Evolutionary conservation across 148 eudicot species (phyloP).

Genomic region (Oxyria digyna): DNA sequence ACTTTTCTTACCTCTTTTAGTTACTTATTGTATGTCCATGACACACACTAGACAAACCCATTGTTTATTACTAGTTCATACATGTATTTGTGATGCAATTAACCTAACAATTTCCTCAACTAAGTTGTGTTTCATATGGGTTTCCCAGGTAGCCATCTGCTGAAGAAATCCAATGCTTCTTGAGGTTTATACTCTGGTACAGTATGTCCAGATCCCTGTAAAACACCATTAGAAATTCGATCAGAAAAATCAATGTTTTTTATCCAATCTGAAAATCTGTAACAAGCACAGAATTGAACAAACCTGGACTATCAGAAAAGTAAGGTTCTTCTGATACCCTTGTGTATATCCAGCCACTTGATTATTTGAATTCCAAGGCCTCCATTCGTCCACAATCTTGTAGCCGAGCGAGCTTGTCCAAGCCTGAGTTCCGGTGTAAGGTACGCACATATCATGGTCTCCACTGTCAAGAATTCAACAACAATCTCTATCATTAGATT

Average conservation of each 20-base stretch:
- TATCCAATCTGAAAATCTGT: not conserved
- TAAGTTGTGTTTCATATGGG: constrained; percentile 16
- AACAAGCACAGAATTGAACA: constrained; percentile 7
- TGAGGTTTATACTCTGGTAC: constrained; percentile 78
- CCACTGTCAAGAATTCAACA: constrained; percentile 39
- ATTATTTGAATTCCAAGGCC: constrained; percentile 56
- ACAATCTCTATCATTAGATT: too few species aligned
- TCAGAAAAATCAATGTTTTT: not conserved
- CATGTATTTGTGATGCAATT: constrained; percentile 1
- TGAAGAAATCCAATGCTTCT: constrained; percentile 52
- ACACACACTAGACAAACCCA: too few species aligned
- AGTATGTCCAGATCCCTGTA: constrained; percentile 76
- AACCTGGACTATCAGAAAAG: constrained; percentile 81
- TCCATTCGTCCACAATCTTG: constrained; percentile 68
- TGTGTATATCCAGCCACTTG: constrained; percentile 83
- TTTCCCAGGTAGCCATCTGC: constrained; percentile 42
- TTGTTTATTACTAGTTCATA: not conserved
- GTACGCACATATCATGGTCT: constrained; percentile 97
- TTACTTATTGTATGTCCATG: too few species aligned
- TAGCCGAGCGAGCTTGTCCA: constrained; percentile 95
- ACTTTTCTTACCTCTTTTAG: too few species aligned
- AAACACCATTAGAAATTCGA: not conserved
- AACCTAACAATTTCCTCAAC: not conserved
- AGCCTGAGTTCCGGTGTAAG: constrained; percentile 83
- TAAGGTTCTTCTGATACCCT: constrained; percentile 71